phyloP scores from a whole-genome alignment of 331 rosid species.

The Rosa hybrid region DNA sequence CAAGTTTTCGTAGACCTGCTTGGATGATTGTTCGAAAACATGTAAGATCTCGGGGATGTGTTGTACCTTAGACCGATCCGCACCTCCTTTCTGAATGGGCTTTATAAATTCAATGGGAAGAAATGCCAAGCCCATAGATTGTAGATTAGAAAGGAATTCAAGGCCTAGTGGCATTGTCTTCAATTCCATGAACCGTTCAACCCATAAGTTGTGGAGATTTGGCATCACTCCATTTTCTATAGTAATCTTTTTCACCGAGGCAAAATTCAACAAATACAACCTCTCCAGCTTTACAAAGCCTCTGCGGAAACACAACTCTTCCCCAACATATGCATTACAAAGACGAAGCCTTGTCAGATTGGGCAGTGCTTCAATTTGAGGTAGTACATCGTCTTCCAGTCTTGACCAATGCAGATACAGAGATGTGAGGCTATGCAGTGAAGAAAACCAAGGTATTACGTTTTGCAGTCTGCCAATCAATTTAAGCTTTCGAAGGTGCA shows the following conservation, averaged over 20 bases:
- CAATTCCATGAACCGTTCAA: background rate
- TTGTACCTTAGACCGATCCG: background rate
- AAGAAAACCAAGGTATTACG: background rate
- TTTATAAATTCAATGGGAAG: background rate
- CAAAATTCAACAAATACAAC: background rate
- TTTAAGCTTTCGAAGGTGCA: background rate
- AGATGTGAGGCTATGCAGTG: background rate
- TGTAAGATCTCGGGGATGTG: background rate
- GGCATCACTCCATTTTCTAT: slow-evolving; percentile 5
- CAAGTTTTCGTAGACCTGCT: background rate
- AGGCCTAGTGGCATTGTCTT: slow-evolving; percentile 7
- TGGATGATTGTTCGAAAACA: background rate
- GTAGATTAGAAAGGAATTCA: slow-evolving; percentile 1
- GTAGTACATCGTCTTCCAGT: slow-evolving; percentile 14
- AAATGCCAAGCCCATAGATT: background rate
- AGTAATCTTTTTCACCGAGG: background rate
- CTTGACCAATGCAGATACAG: background rate
- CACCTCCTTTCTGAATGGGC: background rate
- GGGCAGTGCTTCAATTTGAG: slow-evolving; percentile 12
- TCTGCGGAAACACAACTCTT: background rate
- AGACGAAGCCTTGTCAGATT: background rate
- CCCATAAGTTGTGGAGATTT: background rate
- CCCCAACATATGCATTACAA: background rate
- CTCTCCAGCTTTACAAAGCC: slow-evolving; percentile 10
- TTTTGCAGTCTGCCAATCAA: background rate